Evolutionary conservation across 805 yeast genomes (phyloP), one percentile per base, ranked within the genome.

Genomic region (Huiozyma sinensis): DNA sequence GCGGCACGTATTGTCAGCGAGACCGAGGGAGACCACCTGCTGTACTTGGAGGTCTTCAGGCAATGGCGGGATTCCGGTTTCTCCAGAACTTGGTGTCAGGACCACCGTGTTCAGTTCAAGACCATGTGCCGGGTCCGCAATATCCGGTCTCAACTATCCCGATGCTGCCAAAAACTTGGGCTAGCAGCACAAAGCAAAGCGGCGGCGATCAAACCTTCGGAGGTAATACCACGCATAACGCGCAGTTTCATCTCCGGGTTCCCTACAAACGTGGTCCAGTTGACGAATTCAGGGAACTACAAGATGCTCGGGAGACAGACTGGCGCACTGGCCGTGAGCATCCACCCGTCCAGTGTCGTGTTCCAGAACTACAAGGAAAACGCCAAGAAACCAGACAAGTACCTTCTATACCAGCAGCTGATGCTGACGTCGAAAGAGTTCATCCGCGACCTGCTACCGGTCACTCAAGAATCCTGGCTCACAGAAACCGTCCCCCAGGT

Each of bases 331-430:
- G 73, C 77, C n/a, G 90, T 87, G 1, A 72, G 68, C 54, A 70
- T 90, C 31, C 98, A 90, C 55, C 98, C 98, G 0, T 81, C 95
- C 0, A 83, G 95, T 0, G 76, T 80, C 0, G 57, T 90, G 30
- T 77, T 75, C 54, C 54, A 55, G 33, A 52, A 51, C 12, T 38
- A 50, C 7, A 51, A 47, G 35, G 57, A 50, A 28, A 67, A 70
- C 9, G 65, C 67, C 9, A 79, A 77, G 46, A 94, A 92, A 17
- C 89, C 88, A 0, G 81, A 89, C 3, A 81, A 76, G 50, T 67
- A 76, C 43, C 68, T 92, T 6, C 67, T 90, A 11, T 92, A 86
- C 59, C 87, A 88, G 55, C 94, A 90, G 48, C 66, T 90, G 53
- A 82, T 90, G 41, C 63, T 83, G 40, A 90, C 98, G 0, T 75